phyloP scores from a whole-genome alignment of 163 green algal genomes.

The Scenedesmus sp. region DNA sequence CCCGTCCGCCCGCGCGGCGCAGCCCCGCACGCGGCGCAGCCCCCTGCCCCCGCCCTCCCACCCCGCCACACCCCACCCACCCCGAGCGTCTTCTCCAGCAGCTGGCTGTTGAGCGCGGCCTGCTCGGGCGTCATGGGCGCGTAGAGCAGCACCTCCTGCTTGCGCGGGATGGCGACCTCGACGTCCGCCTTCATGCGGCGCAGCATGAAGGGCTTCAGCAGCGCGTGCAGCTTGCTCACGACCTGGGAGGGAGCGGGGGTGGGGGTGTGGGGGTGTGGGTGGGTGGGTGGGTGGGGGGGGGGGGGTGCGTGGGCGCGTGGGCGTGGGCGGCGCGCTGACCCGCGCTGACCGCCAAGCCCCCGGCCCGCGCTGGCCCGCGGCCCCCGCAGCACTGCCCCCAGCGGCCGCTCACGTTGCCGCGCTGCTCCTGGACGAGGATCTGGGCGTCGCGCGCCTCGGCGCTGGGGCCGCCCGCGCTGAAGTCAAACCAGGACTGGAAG shows the following conservation, averaged over 20 bases:
- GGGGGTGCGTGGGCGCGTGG: no score
- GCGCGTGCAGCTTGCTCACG: conserved; percentile 94
- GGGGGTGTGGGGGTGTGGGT: no score
- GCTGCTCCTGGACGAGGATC: conserved; percentile 77
- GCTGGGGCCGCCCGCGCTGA: conserved; percentile 44
- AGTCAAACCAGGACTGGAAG: conserved; percentile 96
- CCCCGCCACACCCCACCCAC: no score
- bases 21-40: no score
- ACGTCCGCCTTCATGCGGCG: conserved; percentile 96
- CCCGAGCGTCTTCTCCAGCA: conserved; percentile 82
- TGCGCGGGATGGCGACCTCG: conserved; percentile 88
- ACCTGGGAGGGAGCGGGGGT: conserved; percentile 51
- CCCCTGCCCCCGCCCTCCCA: no score
- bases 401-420: conserved; percentile 75
- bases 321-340: no score
- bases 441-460: conserved; percentile 49
- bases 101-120: conserved; percentile 82
- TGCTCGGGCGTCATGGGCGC: conserved; percentile 89
- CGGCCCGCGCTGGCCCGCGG: background rate
- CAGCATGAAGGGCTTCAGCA: conserved; percentile 97
- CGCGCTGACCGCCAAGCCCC: background rate
- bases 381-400: no score
- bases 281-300: no score
- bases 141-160: conserved; percentile 98
- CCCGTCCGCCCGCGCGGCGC: no score